Evolutionary conservation across 1,139 yeast species (phyloP).

Genomic region (Geotrichum cucujoidarum): DNA sequence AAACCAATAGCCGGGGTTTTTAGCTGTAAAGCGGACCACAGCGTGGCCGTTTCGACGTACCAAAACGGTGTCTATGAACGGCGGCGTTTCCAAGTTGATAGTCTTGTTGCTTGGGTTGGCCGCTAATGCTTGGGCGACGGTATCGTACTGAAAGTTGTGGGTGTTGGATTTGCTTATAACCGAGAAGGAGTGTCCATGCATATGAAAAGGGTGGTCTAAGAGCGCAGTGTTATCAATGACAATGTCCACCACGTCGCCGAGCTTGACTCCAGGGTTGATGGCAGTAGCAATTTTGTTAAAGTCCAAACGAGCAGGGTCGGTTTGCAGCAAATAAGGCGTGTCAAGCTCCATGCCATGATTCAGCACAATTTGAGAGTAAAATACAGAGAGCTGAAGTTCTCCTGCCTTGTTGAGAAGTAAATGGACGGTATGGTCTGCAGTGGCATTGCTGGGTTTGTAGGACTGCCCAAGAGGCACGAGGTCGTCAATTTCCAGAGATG

Average conservation of each 20-base stretch:
- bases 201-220: constrained; percentile 39
- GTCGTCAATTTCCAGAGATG: constrained; percentile 1
- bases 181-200: constrained; percentile 40
- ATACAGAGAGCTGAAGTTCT: constrained; percentile 34
- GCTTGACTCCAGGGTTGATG: constrained; percentile 27
- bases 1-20: constrained; percentile 32
- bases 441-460: constrained; percentile 14
- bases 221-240: constrained; percentile 33
- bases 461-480: constrained; percentile 12
- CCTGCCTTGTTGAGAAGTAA: constrained; percentile 32
- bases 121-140: constrained; percentile 35
- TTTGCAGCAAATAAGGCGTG: constrained; percentile 10
- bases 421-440: constrained; percentile 32
- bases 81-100: constrained; percentile 36
- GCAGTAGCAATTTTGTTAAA: constrained; percentile 18
- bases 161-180: constrained; percentile 22
- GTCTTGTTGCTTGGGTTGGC: constrained; percentile 45
- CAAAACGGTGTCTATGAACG: constrained; percentile 51
- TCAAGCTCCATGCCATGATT: constrained; percentile 9
- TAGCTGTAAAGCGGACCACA: constrained; percentile 28
- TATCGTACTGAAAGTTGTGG: constrained; percentile 7
- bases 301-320: constrained; percentile 12
- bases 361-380: constrained; percentile 19
- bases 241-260: constrained; percentile 36
- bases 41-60: constrained; percentile 44